These are phyloP conservation scores for Calycina marina DNA, from an alignment of 2,329 filamentous ascomycete genomes.

Conservation along the genomic window DNA sequence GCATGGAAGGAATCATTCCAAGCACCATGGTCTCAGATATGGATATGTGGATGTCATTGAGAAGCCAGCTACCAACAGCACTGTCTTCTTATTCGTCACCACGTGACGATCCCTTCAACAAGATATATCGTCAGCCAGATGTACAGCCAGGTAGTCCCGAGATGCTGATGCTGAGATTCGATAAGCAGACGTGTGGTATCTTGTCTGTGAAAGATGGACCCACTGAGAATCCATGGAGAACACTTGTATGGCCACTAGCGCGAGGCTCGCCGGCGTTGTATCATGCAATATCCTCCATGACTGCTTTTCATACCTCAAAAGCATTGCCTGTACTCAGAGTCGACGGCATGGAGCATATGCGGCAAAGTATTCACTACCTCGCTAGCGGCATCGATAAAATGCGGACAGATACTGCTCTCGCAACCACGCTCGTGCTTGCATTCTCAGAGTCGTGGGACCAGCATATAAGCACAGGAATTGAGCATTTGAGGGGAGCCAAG, in stretches of 20 bases:
- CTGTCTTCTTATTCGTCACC: conserved; percentile 7
- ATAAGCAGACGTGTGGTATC: conserved; percentile 53
- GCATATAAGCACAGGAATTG: conserved; percentile 52
- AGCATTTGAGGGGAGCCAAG: conserved; percentile 54
- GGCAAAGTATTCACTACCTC: conserved; percentile 44
- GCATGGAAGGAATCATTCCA: conserved; percentile 40
- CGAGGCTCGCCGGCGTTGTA: conserved; percentile 48
- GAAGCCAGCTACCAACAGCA: conserved; percentile 11
- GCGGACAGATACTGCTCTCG: conserved; percentile 48
- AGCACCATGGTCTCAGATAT: conserved; percentile 14
- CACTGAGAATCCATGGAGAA: conserved; percentile 58
- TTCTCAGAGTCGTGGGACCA: conserved; percentile 61
- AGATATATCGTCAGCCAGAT: conserved; percentile 31
- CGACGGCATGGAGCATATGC: conserved; percentile 55
- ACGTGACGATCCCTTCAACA: conserved; percentile 13
- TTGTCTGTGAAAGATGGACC: conserved; percentile 56
- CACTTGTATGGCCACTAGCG: conserved; percentile 53
- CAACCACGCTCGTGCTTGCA: conserved; percentile 53
- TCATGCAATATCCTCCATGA: conserved; percentile 54
- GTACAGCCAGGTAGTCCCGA: conserved; percentile 39
- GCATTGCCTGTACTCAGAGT: conserved; percentile 41
- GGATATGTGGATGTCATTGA: conserved; percentile 16
- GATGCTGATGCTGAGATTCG: conserved; percentile 47
- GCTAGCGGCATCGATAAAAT: conserved; percentile 46
- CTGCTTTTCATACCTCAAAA: conserved; percentile 51